Percentiles rank a stretch among this genome's conserved stretches.
Evolutionary conservation across 306 rosid genomes (phyloP).

Genomic region (Gleditsia sinensis): DNA sequence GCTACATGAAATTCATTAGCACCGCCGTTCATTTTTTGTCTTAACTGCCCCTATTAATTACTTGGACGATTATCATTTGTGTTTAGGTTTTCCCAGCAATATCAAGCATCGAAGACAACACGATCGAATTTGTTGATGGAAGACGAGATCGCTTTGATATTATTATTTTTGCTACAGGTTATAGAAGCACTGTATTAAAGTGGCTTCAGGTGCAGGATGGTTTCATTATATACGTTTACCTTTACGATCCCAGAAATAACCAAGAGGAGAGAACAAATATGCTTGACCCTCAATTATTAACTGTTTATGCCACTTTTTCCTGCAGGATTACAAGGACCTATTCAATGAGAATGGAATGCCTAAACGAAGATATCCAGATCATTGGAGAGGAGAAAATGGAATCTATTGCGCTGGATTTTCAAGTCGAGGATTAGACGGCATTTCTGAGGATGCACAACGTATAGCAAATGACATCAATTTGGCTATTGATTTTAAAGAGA

Average conservation of each 20-base stretch:
- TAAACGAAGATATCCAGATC: constrained; percentile 47
- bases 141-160: constrained; percentile 38
- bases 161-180: constrained; percentile 75
- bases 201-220: constrained; percentile 65
- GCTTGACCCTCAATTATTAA: neutral
- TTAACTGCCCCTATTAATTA: too few relatives aligned
- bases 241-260: neutral
- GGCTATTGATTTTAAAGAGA: neutral
- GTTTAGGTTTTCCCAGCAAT: constrained; percentile 54
- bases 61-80: neutral
- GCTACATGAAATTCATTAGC: too few relatives aligned
- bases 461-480: constrained; percentile 48
- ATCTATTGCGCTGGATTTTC: constrained; percentile 62
- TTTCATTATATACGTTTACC: neutral
- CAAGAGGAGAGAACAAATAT: neutral
- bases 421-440: constrained; percentile 50
- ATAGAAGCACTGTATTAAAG: constrained; percentile 50
- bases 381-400: constrained; percentile 57
- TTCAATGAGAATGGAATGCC: constrained; percentile 72
- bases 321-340: constrained; percentile 48
- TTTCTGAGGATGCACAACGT: constrained; percentile 46
- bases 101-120: constrained; percentile 30
- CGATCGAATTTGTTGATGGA: constrained; percentile 48
- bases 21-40: too few relatives aligned
- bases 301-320: neutral